Base-by-base conservation (phyloP, 2,329 filamentous ascomycete genomes). In the Rugonectria rugulosa region DNA sequence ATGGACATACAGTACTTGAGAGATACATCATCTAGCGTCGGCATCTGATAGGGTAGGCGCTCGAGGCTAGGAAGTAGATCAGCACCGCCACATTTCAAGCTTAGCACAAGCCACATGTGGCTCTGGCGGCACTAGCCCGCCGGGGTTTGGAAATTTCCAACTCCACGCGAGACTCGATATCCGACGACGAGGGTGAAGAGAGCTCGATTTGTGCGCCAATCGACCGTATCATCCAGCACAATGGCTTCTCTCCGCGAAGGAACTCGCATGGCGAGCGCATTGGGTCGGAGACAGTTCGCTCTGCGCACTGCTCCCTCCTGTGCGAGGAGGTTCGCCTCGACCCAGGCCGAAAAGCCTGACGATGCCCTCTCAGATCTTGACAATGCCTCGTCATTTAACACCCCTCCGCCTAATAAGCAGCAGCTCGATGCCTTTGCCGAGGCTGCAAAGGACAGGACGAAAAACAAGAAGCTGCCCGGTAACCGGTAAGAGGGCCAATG, bases 361-460 rank as follows among this genome's bases (percentile, higher is more conserved):
- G 65, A 75, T 10, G 69, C 64, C 29, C 70, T 83, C 34, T 65
- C 71, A 41, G 82, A 85, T 57, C 75, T 86, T 57, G 83, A 86
- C 65, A 60, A 71, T 32, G 75, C 79, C 27, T 83, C 82, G 46
- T 78, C 81, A 26, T 76, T 85, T 63, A 65, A 66, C 29, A 72
- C 75, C 15, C 77, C 80, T 19, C 62, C 70, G 12, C 76, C 78
- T 12, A 73, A 76, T 31, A 68, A 72, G 24, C 70, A 70, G 38
- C 63, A 71, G 12, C 66, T 76, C 20, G 70, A 80, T 57, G 63
- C 69, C n/a, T 80, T 79, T 66, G 67, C 75, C 56, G 72, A 72
- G 31, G 71, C 72, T 49, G 74, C 75, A 56, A 73, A 73, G 9
- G 60, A 67, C 15, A 59, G 56, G 3, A 63, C 73, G 46, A 72